Evolutionary conservation across 2,329 filamentous ascomycete genomes (phyloP).

Genomic region (Cyphellophora attinorum): DNA sequence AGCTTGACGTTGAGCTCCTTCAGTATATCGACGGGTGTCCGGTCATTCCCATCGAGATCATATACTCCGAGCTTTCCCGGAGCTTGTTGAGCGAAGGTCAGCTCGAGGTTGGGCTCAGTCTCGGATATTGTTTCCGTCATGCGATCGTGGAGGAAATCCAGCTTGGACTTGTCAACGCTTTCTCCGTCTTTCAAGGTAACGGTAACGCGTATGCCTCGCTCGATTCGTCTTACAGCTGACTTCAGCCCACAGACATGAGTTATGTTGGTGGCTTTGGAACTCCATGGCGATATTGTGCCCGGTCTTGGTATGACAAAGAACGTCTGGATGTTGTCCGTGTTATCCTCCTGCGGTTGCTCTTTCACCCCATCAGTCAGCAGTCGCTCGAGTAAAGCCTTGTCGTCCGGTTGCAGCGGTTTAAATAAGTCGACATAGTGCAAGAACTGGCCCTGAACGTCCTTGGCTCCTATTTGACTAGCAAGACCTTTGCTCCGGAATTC

Average conservation of each 20-base stretch:
- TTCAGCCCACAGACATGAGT: slow-evolving; percentile 81
- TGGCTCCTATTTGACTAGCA: slow-evolving; percentile 31
- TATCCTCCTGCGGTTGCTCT: slow-evolving; percentile 30
- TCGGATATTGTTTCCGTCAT: slow-evolving; percentile 82
- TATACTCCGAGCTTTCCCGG: slow-evolving; percentile 63
- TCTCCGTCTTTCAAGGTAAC: slow-evolving; percentile 49
- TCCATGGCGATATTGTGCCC: slow-evolving; percentile 86
- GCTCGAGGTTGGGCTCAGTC: slow-evolving; percentile 56
- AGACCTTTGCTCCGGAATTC: slow-evolving; percentile 34
- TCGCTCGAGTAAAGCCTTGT: slow-evolving; percentile 46
- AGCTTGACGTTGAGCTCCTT: slow-evolving; percentile 74
- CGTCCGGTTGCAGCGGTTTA: slow-evolving; percentile 34
- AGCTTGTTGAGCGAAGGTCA: slow-evolving; percentile 68
- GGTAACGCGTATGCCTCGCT: slow-evolving; percentile 73
- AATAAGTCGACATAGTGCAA: slow-evolving; percentile 58
- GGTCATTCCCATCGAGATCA: slow-evolving; percentile 57
- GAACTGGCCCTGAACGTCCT: slow-evolving; percentile 37
- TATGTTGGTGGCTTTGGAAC: slow-evolving; percentile 89
- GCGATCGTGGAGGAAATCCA: slow-evolving; percentile 70
- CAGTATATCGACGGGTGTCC: slow-evolving; percentile 60
- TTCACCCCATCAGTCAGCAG: slow-evolving; percentile 53
- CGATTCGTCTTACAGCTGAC: slow-evolving; percentile 64
- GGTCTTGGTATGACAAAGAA: slow-evolving; percentile 73
- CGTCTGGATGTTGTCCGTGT: slow-evolving; percentile 38
- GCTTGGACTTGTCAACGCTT: slow-evolving; percentile 29